Conservation (phyloP, 805 yeast species). For the Yarrowia yakushimensis region DNA sequence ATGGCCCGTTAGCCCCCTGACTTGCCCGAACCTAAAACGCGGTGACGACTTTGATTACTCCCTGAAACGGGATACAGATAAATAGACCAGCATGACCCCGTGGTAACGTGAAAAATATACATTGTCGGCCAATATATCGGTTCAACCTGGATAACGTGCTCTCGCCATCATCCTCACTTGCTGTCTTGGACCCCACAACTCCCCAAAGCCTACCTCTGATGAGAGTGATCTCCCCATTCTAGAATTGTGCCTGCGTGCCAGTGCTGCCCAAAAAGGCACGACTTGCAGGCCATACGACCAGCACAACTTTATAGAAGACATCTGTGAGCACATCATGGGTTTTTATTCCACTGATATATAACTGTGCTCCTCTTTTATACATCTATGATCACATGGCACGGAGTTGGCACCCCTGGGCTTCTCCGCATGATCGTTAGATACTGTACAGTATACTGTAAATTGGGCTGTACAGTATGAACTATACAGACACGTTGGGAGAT, state of each 20-base stretch:
- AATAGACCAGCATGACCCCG: not conserved
- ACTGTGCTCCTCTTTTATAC: not conserved
- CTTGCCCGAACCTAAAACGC: slow-evolving; percentile 7
- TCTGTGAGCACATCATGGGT: not conserved
- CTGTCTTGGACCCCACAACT: not conserved
- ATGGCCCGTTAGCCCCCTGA: slow-evolving; percentile 24
- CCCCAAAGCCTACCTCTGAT: not conserved
- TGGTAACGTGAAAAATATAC: not conserved
- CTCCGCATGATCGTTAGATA: not conserved
- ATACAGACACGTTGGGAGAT: slow-evolving; percentile 5
- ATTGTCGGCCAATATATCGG: not conserved
- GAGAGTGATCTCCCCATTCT: not conserved
- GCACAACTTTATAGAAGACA: not conserved
- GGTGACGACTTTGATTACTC: not conserved
- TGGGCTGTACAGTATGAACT: not conserved
- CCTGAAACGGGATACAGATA: slow-evolving; percentile 14
- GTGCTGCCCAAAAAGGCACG: not conserved
- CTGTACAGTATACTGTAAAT: not conserved
- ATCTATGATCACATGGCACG: not conserved
- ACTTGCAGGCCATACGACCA: not conserved
- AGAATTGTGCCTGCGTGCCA: slow-evolving; percentile 9
- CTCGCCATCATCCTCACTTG: not conserved
- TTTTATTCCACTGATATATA: not conserved
- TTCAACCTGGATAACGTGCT: not conserved
- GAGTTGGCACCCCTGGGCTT: not conserved